Evolutionary conservation across 2,329 filamentous ascomycete species (phyloP).

Genomic region (Venturiaceae sp.): DNA sequence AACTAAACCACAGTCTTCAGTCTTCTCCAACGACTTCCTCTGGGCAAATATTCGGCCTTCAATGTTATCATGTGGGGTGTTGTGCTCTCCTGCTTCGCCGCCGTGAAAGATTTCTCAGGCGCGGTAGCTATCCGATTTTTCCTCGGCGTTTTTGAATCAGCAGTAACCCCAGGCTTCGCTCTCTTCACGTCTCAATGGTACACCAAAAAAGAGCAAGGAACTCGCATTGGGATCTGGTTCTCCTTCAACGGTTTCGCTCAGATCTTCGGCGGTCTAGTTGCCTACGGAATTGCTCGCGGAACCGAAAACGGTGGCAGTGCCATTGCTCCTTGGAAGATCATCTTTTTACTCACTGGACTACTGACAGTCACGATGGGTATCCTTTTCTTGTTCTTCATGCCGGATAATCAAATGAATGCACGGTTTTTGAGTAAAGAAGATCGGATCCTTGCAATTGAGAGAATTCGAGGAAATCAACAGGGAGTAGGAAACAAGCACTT

Average conservation of each 20-base stretch:
- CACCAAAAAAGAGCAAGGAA: constrained; percentile 57
- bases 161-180: constrained; percentile 57
- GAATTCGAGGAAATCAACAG: constrained; percentile 65
- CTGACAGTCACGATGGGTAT: constrained; percentile 31
- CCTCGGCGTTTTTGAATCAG: constrained; percentile 57
- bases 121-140: constrained; percentile 58
- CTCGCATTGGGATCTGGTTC: constrained; percentile 58
- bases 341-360: constrained; percentile 36
- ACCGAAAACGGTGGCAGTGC: constrained; percentile 43
- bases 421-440: constrained; percentile 57
- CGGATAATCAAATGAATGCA: constrained; percentile 52
- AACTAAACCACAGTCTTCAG: not conserved
- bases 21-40: constrained; percentile 52
- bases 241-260: constrained; percentile 54
- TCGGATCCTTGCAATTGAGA: constrained; percentile 56
- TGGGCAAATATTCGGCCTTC: constrained; percentile 56
- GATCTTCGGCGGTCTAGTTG: constrained; percentile 52
- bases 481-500: constrained; percentile 63
- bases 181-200: constrained; percentile 65
- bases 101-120: constrained; percentile 48
- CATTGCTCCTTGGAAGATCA: constrained; percentile 57
- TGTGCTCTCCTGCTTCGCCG: constrained; percentile 53
- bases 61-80: constrained; percentile 57
- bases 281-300: constrained; percentile 53
- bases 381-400: constrained; percentile 36